Conservation (phyloP, 2,329 filamentous ascomycete genomes). For the Diplodia intermedia region DNA sequence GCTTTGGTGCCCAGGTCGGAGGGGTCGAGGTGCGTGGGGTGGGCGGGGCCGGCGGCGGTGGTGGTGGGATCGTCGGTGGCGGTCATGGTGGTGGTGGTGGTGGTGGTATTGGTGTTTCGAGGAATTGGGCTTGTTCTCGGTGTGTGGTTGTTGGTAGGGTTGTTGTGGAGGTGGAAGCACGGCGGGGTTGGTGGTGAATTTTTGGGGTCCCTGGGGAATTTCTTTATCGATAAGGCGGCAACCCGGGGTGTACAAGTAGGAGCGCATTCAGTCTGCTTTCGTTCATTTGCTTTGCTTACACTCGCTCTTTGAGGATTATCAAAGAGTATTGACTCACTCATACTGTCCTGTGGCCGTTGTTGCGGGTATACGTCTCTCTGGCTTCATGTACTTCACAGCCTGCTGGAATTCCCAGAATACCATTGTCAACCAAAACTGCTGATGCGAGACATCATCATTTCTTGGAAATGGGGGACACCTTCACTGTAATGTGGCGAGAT, state of each 20-base stretch:
- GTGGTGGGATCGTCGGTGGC: neutral
- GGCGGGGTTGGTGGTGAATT: neutral
- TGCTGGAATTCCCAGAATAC: neutral
- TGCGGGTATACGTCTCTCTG: neutral
- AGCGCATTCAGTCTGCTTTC: neutral
- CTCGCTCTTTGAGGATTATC: no score
- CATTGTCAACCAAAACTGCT: neutral
- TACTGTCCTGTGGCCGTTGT: neutral
- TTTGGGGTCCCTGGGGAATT: neutral
- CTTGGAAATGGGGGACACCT: neutral
- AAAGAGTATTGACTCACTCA: no score
- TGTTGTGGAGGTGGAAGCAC: neutral
- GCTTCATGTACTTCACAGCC: neutral
- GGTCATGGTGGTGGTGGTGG: neutral
- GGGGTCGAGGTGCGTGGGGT: constrained; percentile 65
- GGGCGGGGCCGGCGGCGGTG: neutral
- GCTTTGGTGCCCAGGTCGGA: constrained; percentile 83
- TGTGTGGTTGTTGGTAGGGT: no score
- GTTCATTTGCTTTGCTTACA: no score
- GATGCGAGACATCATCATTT: neutral
- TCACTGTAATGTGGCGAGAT: no score
- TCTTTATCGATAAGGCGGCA: neutral
- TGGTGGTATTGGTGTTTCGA: neutral
- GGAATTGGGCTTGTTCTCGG: neutral
- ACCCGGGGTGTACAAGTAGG: neutral